Conservation (phyloP, 139 green algal species). For the Tetradesmus obliquus region DNA sequence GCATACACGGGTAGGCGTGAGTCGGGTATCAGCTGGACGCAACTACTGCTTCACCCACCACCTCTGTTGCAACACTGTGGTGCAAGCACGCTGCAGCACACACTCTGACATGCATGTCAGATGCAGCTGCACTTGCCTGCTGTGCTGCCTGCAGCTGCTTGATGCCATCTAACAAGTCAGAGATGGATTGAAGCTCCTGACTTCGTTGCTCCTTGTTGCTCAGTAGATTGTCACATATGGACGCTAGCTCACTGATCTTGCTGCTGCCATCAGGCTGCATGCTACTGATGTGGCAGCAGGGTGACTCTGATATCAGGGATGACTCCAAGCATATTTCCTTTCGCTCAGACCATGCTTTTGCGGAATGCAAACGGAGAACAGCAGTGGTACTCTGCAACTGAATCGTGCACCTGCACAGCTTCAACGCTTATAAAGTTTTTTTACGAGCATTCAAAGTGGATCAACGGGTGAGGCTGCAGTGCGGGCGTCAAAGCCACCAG, state of each 20-base stretch:
- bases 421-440: not conserved
- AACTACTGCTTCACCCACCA: too few species aligned
- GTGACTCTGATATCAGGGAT: not conserved
- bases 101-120: not conserved
- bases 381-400: not conserved
- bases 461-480: too few species aligned
- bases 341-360: not conserved
- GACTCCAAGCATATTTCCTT: not conserved
- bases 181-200: constrained; percentile 28
- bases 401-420: not conserved
- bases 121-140: not conserved
- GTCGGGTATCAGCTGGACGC: too few species aligned
- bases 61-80: too few species aligned
- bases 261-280: constrained; percentile 24
- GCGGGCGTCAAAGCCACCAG: not conserved
- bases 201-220: not conserved
- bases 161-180: constrained; percentile 20
- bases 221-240: constrained; percentile 17
- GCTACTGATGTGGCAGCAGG: not conserved
- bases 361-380: not conserved
- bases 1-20: too few species aligned
- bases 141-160: constrained; percentile 30
- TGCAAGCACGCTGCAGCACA: not conserved
- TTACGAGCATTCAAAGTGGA: not conserved
- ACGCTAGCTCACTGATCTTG: not conserved